Evolutionary conservation across 306 rosid genomes (phyloP), one percentile per base, ranked within the genome.

Genomic region (Begonia masoniana): DNA sequence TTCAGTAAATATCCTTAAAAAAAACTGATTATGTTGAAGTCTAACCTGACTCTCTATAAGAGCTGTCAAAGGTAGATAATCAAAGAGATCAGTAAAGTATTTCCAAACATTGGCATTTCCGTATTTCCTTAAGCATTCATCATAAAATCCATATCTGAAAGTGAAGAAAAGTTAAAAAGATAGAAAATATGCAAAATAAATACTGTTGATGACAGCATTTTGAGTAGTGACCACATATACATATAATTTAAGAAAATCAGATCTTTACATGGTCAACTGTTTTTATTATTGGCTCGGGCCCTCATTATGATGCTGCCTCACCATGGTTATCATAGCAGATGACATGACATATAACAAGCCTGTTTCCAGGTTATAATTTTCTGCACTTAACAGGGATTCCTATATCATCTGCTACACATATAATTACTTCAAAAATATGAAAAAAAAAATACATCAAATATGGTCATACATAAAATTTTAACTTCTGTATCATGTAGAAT

Each of bases 31-130:
- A 54, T 7, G 50, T 53, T 24, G 17, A 73, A 74, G 55, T 68
- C 87, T 47, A 64, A 89, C 97, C 97, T 89, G 97, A 69, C 97
- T 89, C 80, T 89, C 97, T 50, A 89, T 89, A 54, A 89, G 87
- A 61, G 97, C 97, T 61, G 97, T 89, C 59, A 89, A 81, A 39
- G 97, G 97, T 60, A 89, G 74, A 71, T 85, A 89, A 80, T 89
- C 97, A 71, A 89, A 89, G 48, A 89, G 74, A 70, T 89, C 95
- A 12, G 97, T 89, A 58, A 89, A 89, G 80, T 64, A 72, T 77
- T 89, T 89, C 97, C 97, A 89, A 71, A 89, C 97, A 71, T 85
- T 85, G 56, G 97, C 97, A 71, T 85, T 89, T 71, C 97, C 97
- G 65, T 89, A 89, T 73, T 89, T 89, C 74, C 97, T 85, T 83